Evolutionary conservation across 441 rosid genomes (phyloP).

Genomic region (Metrosideros polymorpha): DNA sequence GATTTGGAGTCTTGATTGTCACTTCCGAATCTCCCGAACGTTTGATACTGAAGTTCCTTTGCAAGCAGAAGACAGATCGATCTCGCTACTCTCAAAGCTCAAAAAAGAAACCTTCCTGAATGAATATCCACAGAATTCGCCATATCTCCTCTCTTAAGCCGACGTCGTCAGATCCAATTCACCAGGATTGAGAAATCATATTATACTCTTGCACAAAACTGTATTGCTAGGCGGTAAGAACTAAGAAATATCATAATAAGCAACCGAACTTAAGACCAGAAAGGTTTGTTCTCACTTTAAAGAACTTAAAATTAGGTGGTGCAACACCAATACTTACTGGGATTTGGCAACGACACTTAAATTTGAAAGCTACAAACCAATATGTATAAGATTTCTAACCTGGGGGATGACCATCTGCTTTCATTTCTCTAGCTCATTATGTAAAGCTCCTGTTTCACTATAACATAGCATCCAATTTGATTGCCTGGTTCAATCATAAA

Average conservation of each 20-base stretch:
- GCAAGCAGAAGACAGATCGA: background rate
- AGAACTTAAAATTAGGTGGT: background rate
- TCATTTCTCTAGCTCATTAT: slow-evolving; percentile 20
- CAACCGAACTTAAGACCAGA: background rate
- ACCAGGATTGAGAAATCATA: background rate
- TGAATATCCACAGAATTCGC: background rate
- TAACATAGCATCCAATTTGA: slow-evolving; percentile 52
- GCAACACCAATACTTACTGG: background rate
- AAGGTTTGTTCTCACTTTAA: background rate
- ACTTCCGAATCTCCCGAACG: background rate
- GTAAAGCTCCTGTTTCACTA: slow-evolving; percentile 72
- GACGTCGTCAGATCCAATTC: background rate
- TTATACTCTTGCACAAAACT: background rate
- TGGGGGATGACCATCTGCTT: background rate
- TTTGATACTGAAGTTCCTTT: background rate
- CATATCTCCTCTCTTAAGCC: no score
- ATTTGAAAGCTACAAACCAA: background rate
- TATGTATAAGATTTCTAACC: background rate
- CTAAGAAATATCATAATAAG: background rate
- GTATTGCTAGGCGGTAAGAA: background rate
- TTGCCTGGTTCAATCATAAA: slow-evolving; percentile 55
- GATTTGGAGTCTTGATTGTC: background rate
- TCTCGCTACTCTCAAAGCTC: background rate
- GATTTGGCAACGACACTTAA: background rate
- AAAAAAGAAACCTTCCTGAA: background rate